These are phyloP conservation scores for Plasmodium gaboni DNA, from an alignment of 169 alveolate genomes.

Conservation along the genomic window DNA sequence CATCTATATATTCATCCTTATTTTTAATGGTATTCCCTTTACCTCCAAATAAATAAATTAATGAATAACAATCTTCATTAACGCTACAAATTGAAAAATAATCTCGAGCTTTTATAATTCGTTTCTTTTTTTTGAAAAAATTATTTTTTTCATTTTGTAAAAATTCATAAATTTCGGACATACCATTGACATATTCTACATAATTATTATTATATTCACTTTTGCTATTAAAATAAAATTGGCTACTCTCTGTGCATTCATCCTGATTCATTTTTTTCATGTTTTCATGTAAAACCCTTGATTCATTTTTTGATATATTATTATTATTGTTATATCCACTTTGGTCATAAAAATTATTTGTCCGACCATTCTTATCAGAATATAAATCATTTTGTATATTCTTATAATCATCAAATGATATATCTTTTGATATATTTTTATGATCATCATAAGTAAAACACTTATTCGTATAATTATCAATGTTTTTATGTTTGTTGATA, in stretches of 20 bases:
- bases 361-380: too few relatives aligned
- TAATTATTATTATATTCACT: not conserved
- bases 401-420: too few relatives aligned
- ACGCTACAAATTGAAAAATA: constrained; percentile 70
- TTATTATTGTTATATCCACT: too few relatives aligned
- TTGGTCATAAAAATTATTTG: too few relatives aligned
- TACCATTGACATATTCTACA: constrained; percentile 47
- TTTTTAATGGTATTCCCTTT: constrained; percentile 67
- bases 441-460: too few relatives aligned
- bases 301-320: not conserved
- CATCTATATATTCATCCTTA: constrained; percentile 56
- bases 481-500: too few relatives aligned
- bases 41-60: constrained; percentile 76
- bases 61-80: constrained; percentile 32
- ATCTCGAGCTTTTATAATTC: constrained; percentile 68
- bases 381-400: too few relatives aligned
- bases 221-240: not conserved
- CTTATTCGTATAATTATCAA: too few relatives aligned
- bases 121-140: constrained; percentile 29
- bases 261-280: not conserved
- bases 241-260: not conserved
- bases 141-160: constrained; percentile 32
- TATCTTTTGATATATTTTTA: too few relatives aligned
- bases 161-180: constrained; percentile 36
- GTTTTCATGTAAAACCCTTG: not conserved